These are phyloP conservation scores for Penicillium bovifimosum DNA, from an alignment of 495 filamentous ascomycete species.

Conservation along the genomic window DNA sequence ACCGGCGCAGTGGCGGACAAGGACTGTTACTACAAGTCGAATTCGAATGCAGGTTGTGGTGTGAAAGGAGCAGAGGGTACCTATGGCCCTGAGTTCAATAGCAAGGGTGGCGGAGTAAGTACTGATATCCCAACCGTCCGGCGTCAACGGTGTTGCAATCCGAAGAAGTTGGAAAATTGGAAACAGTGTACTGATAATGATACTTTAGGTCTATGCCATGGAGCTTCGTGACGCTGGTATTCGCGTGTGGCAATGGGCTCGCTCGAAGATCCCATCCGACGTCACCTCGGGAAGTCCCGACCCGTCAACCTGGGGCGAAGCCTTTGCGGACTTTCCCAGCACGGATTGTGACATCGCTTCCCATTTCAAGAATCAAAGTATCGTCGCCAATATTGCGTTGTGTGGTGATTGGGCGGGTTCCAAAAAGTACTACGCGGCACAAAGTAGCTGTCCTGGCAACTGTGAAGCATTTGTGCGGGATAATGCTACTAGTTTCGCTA, in stretches of 20 bases:
- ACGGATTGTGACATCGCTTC: conserved; percentile 35
- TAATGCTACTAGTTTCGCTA: conserved; percentile 26
- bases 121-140: neutral
- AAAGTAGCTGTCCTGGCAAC: conserved; percentile 28
- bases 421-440: conserved; percentile 20
- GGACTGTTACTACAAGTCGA: conserved; percentile 17
- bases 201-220: conserved; percentile 29
- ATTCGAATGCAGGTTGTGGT: conserved; percentile 34
- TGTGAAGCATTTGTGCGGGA: conserved; percentile 31
- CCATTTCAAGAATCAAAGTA: conserved; percentile 40
- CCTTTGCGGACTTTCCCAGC: conserved; percentile 38
- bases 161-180: neutral
- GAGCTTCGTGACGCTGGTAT: conserved; percentile 33
- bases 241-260: conserved; percentile 38
- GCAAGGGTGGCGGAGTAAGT: conserved; percentile 36
- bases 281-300: conserved; percentile 27
- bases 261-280: conserved; percentile 27
- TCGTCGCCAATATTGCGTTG: conserved; percentile 39
- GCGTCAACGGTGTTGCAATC: neutral
- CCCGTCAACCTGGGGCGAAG: conserved; percentile 24
- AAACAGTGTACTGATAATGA: neutral
- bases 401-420: conserved; percentile 29
- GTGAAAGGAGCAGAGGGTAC: conserved; percentile 26
- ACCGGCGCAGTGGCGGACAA: conserved; percentile 17
- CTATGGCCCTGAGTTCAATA: conserved; percentile 35